Evolutionary conservation across 371 early-diverging fungal genomes (phyloP).

Genomic region (Dentiscutata heterogama): DNA sequence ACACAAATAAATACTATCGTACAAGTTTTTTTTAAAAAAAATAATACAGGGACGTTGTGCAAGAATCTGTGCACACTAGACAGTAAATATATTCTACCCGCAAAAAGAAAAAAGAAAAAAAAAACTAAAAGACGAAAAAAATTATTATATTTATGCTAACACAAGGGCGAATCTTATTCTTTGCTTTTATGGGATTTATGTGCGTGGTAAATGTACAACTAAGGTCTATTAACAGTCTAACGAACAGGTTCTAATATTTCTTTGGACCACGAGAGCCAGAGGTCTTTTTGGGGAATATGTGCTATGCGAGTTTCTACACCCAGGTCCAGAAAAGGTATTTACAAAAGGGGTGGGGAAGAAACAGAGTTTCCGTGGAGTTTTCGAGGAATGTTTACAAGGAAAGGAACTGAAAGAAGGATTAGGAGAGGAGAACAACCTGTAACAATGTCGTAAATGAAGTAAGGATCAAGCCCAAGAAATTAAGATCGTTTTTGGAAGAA

Average conservation of each 20-base stretch:
- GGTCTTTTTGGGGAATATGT: conserved; percentile 38
- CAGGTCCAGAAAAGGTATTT: conserved; percentile 29
- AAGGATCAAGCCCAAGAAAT: conserved; percentile 38
- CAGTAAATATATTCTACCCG: background rate
- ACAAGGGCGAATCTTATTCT: background rate
- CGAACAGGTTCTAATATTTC: conserved; percentile 27
- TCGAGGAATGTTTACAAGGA: conserved; percentile 18
- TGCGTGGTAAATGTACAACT: conserved; percentile 6
- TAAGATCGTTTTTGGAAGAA: conserved; percentile 40
- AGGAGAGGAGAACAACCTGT: conserved; percentile 30
- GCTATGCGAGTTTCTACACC: conserved; percentile 35
- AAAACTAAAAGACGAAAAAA: conserved; percentile 17
- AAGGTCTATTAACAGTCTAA: conserved; percentile 33
- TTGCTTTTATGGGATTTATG: conserved; percentile 18
- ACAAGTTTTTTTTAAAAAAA: conserved; percentile 36
- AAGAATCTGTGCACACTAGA: conserved; percentile 38
- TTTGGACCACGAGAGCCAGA: conserved; percentile 22
- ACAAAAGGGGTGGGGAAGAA: conserved; percentile 21
- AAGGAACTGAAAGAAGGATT: conserved; percentile 30
- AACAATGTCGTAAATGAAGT: conserved; percentile 34
- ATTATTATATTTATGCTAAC: background rate
- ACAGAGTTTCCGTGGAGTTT: conserved; percentile 30
- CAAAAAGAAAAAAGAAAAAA: background rate
- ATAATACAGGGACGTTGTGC: conserved; percentile 35
- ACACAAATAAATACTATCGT: conserved; percentile 47